Percentiles rank a stretch among this genome's conserved stretches.
Conservation (phyloP, 106 monocot genomes). For the Acanthochlamys bracteata region DNA sequence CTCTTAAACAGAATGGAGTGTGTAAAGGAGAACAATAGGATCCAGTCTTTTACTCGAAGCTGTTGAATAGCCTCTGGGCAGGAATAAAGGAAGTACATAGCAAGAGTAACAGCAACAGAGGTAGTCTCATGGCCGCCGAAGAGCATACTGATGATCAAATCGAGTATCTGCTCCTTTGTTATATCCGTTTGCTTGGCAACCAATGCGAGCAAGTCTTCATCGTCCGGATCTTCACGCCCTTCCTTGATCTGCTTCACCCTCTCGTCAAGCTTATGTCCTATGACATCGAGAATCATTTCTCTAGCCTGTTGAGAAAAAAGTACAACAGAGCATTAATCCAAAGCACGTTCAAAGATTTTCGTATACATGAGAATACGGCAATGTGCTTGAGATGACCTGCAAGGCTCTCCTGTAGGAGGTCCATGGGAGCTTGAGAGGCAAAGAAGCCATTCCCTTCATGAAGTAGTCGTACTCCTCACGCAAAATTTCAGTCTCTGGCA, state of each 20-base stretch:
- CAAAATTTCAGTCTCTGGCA: constrained; percentile 22
- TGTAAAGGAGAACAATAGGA: too few species aligned
- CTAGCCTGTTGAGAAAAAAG: constrained; percentile 23
- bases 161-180: constrained; percentile 40
- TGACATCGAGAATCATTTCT: constrained; percentile 22
- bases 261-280: constrained; percentile 27
- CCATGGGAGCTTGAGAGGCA: constrained; percentile 36
- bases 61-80: constrained; percentile 25
- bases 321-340: too few species aligned
- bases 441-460: constrained; percentile 49
- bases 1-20: too few species aligned
- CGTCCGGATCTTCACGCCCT: constrained; percentile 1
- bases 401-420: constrained; percentile 37
- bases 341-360: too few species aligned
- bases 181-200: constrained; percentile 23
- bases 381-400: too few species aligned
- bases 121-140: constrained; percentile 59
- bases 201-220: constrained; percentile 40
- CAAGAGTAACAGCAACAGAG: constrained; percentile 32
- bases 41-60: constrained; percentile 17
- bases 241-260: constrained; percentile 16
- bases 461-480: constrained; percentile 30
- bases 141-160: constrained; percentile 48
- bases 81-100: constrained; percentile 33
- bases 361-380: too few species aligned